These are phyloP conservation scores for baker's yeast (Saccharomyces cerevisiae) DNA, from an alignment of 805 yeast genomes.

Conservation along the genomic window DNA sequence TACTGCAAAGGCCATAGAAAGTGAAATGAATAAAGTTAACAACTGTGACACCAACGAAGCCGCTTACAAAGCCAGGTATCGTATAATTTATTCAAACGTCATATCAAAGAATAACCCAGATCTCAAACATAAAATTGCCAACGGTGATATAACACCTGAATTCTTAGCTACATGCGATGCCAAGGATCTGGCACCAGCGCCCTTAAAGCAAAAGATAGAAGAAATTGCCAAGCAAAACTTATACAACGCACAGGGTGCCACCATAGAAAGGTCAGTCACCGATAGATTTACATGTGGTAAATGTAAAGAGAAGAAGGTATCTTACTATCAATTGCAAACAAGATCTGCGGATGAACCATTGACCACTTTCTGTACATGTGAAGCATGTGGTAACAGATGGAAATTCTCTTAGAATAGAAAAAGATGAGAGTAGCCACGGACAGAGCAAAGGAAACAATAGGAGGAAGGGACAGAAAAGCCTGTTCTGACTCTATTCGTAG, in stretches of 20 bases:
- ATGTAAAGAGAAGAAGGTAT: slow-evolving; percentile 94
- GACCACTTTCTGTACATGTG: slow-evolving; percentile 97
- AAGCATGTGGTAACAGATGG: slow-evolving; percentile 96
- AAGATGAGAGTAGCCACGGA: background rate
- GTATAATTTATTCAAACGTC: slow-evolving; percentile 80
- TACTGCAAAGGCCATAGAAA: slow-evolving; percentile 65
- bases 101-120: slow-evolving; percentile 87
- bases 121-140: slow-evolving; percentile 57
- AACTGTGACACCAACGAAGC: slow-evolving; percentile 43
- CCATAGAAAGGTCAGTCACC: slow-evolving; percentile 89
- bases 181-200: slow-evolving; percentile 93
- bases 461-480: background rate
- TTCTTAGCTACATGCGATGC: slow-evolving; percentile 75
- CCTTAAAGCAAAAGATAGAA: slow-evolving; percentile 76
- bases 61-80: slow-evolving; percentile 69
- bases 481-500: background rate
- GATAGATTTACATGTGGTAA: slow-evolving; percentile 96
- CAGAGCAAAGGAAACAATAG: background rate
- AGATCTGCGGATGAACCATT: slow-evolving; percentile 98
- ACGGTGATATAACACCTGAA: slow-evolving; percentile 57
- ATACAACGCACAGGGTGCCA: slow-evolving; percentile 96
- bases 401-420: slow-evolving; percentile 58
- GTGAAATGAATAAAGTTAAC: slow-evolving; percentile 55
- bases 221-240: slow-evolving; percentile 79
- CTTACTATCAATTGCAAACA: slow-evolving; percentile 96